Conservation (phyloP, 2,329 filamentous ascomycete species). For the Talaromyces sp. region DNA sequence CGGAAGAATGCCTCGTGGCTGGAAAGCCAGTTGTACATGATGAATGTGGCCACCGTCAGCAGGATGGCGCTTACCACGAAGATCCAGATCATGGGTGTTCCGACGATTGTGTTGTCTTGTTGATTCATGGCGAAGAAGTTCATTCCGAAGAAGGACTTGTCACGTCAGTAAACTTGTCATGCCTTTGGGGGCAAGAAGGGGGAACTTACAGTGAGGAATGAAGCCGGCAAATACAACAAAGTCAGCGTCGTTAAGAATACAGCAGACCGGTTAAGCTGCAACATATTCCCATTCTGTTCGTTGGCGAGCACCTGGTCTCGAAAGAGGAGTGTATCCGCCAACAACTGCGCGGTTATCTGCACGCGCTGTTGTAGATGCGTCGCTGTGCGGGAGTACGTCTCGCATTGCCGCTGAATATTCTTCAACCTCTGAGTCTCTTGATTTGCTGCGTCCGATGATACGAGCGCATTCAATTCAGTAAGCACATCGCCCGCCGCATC, state of each 20-base stretch:
- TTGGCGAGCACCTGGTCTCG: slow-evolving; percentile 24
- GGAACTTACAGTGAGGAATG: slow-evolving; percentile 18
- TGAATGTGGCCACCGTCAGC: slow-evolving; percentile 35
- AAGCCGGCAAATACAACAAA: slow-evolving; percentile 18
- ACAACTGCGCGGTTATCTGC: slow-evolving; percentile 24
- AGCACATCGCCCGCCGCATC: slow-evolving; percentile 11
- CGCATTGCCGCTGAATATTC: slow-evolving; percentile 22
- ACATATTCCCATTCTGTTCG: slow-evolving; percentile 27
- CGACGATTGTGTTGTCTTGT: slow-evolving; percentile 30
- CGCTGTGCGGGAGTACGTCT: slow-evolving; percentile 24
- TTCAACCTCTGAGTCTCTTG: slow-evolving; percentile 22
- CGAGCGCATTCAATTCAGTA: not conserved
- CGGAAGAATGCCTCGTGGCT: slow-evolving; percentile 26
- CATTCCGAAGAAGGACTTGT: slow-evolving; percentile 44
- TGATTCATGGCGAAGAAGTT: slow-evolving; percentile 42
- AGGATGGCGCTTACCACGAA: slow-evolving; percentile 33
- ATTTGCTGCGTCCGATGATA: not conserved
- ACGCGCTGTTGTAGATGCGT: slow-evolving; percentile 25
- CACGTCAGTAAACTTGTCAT: not conserved
- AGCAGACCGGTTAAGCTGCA: slow-evolving; percentile 30
- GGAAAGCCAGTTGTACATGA: slow-evolving; percentile 24
- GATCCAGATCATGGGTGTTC: slow-evolving; percentile 42
- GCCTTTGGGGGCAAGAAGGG: not conserved
- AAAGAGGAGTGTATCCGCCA: slow-evolving; percentile 28
- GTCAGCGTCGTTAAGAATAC: slow-evolving; percentile 19